Base-by-base conservation (phyloP, 2,329 filamentous ascomycete species). In the Aaosphaeria arxii region DNA sequence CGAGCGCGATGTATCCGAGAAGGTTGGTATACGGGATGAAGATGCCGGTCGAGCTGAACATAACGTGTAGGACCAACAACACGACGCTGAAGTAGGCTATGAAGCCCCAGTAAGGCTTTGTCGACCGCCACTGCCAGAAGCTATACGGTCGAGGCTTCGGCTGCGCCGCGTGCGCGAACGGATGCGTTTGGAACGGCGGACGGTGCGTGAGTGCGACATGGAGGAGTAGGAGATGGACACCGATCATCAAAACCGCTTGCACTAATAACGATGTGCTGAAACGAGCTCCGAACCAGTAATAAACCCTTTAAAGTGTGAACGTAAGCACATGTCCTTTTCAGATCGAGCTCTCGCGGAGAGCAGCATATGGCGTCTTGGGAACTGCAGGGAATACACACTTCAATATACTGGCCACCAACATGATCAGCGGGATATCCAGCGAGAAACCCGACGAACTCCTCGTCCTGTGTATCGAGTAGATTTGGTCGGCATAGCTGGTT, bases 41-140 rank as follows among this genome's bases (percentile, higher is more conserved):
- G n/a, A 86, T 46, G 28, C 74, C 65, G 5, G 75, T 74, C 5
- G 81, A 76, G 0, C 82, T 79, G 48, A 92, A 73, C 44, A 91
- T 60, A n/a, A 91, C 63, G 61, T 92, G 86, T 58, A 86, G 73
- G 5, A 79, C 74, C 29, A 83, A 71, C 42, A 92, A 77, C 13
- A 70, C 71, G 50, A 78, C 75, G 52, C 84, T 80, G 52, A 91
- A 79, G 72, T 87, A 89, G 39, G 83, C 71, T 30, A 94, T 65
- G 62, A 90, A 90, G 48, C 85, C 78, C 89, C 89, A 95, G 73
- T 92, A 91, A 74, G 87, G 87, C 59, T 84, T 84, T 5, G 84
- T 78, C 17, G 81, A 82, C 48, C 83, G 79, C 89, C 89, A 92
- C 69, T 89, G 87, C 89, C 89, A 92, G 67, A 92, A 92, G 61